Conservation (phyloP, 352 stramenopile species). For the Phytophthora pisi region DNA sequence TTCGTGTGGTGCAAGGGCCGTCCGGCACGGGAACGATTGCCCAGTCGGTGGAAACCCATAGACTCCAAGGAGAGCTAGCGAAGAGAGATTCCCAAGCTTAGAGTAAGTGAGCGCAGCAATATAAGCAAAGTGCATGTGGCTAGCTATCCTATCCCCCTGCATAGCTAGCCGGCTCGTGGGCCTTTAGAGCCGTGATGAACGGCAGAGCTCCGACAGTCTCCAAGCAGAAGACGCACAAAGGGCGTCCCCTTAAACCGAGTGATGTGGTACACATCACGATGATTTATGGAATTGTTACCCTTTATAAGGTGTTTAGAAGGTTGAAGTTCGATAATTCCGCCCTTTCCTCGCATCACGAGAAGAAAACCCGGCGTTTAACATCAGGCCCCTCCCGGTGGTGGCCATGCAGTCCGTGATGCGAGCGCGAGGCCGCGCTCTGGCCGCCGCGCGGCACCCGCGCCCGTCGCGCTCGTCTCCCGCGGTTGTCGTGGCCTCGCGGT, state of each 20-base stretch:
- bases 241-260: background rate
- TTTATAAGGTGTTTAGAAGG: background rate
- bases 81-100: constrained; percentile 19
- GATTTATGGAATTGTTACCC: background rate
- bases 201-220: background rate
- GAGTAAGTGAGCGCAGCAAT: constrained; percentile 14
- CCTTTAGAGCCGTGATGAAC: no score
- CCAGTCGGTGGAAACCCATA: constrained; percentile 80
- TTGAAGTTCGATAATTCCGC: constrained; percentile 36
- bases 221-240: constrained; percentile 5
- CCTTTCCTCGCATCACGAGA: constrained; percentile 2
- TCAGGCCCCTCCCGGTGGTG: constrained; percentile 17
- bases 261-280: background rate
- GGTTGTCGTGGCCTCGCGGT: constrained; percentile 15
- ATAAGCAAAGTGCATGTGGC: constrained; percentile 17
- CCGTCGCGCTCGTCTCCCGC: constrained; percentile 17
- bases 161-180: no score
- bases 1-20: constrained; percentile 83
- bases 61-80: constrained; percentile 72
- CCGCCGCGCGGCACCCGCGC: constrained; percentile 15
- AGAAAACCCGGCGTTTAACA: constrained; percentile 13
- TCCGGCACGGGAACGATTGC: constrained; percentile 71
- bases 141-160: no score
- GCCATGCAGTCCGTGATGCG: constrained; percentile 38
- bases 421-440: constrained; percentile 35